Evolutionary conservation across 441 rosid species (phyloP), one percentile per base, ranked within the genome.

Genomic region (Adansonia grandidieri): DNA sequence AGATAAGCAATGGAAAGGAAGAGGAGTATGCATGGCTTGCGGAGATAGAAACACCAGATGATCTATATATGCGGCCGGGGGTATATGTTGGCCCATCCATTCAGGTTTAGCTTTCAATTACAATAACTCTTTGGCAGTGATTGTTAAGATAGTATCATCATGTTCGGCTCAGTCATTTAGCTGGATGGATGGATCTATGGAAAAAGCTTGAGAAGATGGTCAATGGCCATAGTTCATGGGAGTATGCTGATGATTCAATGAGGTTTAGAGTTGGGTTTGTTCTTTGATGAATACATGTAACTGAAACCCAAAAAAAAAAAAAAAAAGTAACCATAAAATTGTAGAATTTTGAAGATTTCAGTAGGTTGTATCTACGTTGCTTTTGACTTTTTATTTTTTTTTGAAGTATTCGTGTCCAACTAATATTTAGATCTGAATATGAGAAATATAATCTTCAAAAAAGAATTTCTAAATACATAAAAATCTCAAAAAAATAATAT

Each of bases 21-120:
- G 97, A 90, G 76, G 89, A 90, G 4, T 84, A 87, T 77, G 97
- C 93, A 20, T 92, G 98, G 99, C 97, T 96, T 67, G 91, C 91
- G 3, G 91, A 91, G 89, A 86, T 83, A 6, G 89, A 85, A 19
- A 84, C 95, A 2, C 95, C 97, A 2, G 92, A 86, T 19, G 81
- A 89, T 74, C 93, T 95, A 40, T 85, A 89, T 73, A 95, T 95
- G 98, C 94, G 87, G 10, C 70, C 77, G 0, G 96, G 91, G 14
- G 71, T 62, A 64, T 95, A 95, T 76, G 73, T 76, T 1, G 98
- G 98, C 50, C 98, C 97, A 2, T 56, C 82, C 42, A 72, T 93
- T 81, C 67, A 54, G 79, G 76, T 78, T 65, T 90, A 90, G 88
- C 71, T 76, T 8, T 51, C 20, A 0, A 32, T 17, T 24, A 62